Evolutionary conservation across 352 stramenopile species (phyloP).

Genomic region (Globisporangium radiosum): DNA sequence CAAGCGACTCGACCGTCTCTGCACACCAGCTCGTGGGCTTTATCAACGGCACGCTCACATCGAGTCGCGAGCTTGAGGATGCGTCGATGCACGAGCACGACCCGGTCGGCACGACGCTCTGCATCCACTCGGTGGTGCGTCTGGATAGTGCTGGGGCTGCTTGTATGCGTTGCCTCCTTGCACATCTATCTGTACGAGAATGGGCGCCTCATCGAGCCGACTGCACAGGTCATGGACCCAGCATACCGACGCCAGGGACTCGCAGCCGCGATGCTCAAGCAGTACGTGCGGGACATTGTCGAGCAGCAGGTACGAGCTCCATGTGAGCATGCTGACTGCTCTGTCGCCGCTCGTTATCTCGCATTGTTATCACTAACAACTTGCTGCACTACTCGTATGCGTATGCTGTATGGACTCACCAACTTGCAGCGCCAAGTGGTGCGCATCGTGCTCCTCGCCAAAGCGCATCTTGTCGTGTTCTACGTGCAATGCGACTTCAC

Average conservation of each 20-base stretch:
- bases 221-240: conserved; percentile 24
- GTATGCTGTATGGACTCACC: not conserved
- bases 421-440: conserved; percentile 25
- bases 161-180: too few species aligned
- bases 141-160: not conserved
- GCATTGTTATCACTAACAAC: conserved; percentile 3
- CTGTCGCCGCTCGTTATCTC: not conserved
- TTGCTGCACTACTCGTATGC: conserved; percentile 9
- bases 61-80: conserved; percentile 45
- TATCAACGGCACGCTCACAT: conserved; percentile 79
- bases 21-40: conserved; percentile 68
- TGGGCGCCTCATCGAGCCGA: too few species aligned
- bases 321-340: not conserved
- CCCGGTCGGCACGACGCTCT: conserved; percentile 60
- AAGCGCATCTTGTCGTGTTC: conserved; percentile 78
- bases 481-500: conserved; percentile 82
- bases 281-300: conserved; percentile 60
- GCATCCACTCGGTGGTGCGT: conserved; percentile 83
- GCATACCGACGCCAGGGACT: conserved; percentile 67
- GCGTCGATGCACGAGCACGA: conserved; percentile 80
- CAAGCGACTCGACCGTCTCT: too few species aligned
- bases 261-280: conserved; percentile 69
- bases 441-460: conserved; percentile 77
- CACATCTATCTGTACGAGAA: too few species aligned
- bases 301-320: conserved; percentile 17